Evolutionary conservation across 192 early-diverging fungal genomes (phyloP), one percentile per base, ranked within the genome.

Genomic region (Rhizophlyctis rosea): DNA sequence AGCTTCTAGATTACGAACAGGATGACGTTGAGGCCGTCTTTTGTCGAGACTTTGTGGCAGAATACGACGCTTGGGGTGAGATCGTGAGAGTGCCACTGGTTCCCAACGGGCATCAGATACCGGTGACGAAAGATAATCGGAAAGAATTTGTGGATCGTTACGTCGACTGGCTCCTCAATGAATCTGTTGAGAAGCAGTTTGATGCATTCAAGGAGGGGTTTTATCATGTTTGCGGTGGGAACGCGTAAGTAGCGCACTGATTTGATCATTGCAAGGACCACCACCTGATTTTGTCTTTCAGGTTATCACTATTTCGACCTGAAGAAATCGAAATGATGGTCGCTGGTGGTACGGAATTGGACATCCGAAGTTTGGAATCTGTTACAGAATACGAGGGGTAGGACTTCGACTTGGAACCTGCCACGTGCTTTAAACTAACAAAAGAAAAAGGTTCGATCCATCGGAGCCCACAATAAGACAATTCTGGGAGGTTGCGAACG

Each of bases 401-500:
- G 29, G n/a, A n/a, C n/a, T n/a, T n/a, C n/a, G n/a, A n/a, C n/a
- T n/a, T n/a, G n/a, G 68, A 52, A 24, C 47, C 49, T 9, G 5
- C 5, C 13, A 7, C 23, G 50, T 52, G 14, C 5, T 27, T 27
- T 7, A 9, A 23, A 52, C 5, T 52, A 27, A 52, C 5, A 23
- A 9, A 23, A 51, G 59, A 32, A 59, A 28, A 34, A 90, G 90
- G 11, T 96, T 89, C 66, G 65, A 71, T 14, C 58, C 76, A 0
- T 75, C 69, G 3, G 90, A 96, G 54, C 72, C 68, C 1, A 73
- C 79, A 3, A 86, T 95, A 47, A 67, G 76, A 34, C 53, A 82
- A 49, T 96, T 96, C 70, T 96, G 94, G 94, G 73, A 81, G 13
- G 79, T 94, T 47, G 84, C 93, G 3, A 81, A 81, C 34, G 70